These are phyloP conservation scores for Xylaria hypoxylon DNA, from an alignment of 2,329 filamentous ascomycete species.

Conservation along the genomic window DNA sequence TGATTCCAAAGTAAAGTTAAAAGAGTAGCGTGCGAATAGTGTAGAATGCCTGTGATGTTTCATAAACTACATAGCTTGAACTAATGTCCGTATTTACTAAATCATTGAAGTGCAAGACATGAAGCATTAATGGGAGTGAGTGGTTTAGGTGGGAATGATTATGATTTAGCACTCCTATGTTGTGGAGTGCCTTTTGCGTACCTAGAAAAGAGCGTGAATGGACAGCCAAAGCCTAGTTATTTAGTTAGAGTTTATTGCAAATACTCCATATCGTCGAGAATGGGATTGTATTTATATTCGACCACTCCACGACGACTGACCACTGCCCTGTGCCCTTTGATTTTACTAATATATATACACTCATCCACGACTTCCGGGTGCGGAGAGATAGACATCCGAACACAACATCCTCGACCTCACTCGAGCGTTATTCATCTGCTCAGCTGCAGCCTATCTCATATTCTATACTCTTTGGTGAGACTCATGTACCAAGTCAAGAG, in stretches of 20 bases:
- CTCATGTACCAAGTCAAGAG: constrained; percentile 4
- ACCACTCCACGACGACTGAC: background rate
- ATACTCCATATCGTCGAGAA: background rate
- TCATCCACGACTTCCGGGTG: background rate
- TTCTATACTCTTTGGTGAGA: background rate
- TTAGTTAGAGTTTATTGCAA: background rate
- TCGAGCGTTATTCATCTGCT: background rate
- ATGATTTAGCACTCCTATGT: too few relatives aligned
- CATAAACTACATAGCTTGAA: background rate
- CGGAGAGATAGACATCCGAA: background rate
- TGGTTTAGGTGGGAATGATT: too few relatives aligned
- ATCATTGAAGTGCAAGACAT: too few relatives aligned
- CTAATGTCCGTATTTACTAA: too few relatives aligned
- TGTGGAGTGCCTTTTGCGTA: too few relatives aligned
- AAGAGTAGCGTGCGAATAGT: constrained; percentile 3
- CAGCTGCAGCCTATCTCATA: background rate
- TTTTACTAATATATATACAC: background rate
- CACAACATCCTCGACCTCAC: background rate
- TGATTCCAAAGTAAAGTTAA: background rate
- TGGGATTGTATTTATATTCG: background rate
- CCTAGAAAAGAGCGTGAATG: too few relatives aligned
- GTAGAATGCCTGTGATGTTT: constrained; percentile 3
- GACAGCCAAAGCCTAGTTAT: too few relatives aligned
- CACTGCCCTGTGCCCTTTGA: background rate
- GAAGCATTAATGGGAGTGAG: too few relatives aligned